phyloP scores from a whole-genome alignment of 2,329 filamentous ascomycete genomes.

The Drechslerella coelobrocha region DNA sequence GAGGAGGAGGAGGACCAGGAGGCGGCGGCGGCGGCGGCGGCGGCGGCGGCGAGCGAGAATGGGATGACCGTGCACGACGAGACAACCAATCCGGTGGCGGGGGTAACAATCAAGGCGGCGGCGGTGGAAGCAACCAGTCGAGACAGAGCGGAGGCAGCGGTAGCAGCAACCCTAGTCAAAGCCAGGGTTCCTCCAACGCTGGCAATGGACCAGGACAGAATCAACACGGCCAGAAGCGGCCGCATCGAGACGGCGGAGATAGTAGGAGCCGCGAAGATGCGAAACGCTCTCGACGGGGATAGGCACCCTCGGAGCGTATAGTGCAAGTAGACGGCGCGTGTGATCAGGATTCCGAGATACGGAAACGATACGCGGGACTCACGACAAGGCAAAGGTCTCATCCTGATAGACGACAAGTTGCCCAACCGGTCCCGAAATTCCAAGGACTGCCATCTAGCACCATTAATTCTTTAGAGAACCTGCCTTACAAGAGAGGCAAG shows the following conservation, averaged over 20 bases:
- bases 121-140: conserved; percentile 14
- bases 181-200: conserved; percentile 15
- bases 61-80: conserved; percentile 30
- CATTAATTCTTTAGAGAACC: too few species aligned
- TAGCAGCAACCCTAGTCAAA: conserved; percentile 3
- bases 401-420: too few species aligned
- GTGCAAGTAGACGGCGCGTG: background rate
- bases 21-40: background rate
- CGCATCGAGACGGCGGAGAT: conserved; percentile 42
- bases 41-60: conserved; percentile 21
- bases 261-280: conserved; percentile 41
- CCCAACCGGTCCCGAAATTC: background rate
- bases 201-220: conserved; percentile 18
- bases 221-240: conserved; percentile 44
- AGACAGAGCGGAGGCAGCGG: conserved; percentile 13
- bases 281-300: conserved; percentile 45
- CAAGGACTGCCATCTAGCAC: too few species aligned
- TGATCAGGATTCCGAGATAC: conserved; percentile 12
- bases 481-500: too few species aligned
- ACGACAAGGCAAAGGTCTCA: conserved; percentile 15
- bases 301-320: conserved; percentile 22
- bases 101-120: conserved; percentile 31
- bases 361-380: conserved; percentile 8
- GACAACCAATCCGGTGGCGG: conserved; percentile 22
- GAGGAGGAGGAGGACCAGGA: conserved; percentile 5